Conservation (phyloP, 2,329 filamentous ascomycete genomes). For the Ceratocystis lukuohia region DNA sequence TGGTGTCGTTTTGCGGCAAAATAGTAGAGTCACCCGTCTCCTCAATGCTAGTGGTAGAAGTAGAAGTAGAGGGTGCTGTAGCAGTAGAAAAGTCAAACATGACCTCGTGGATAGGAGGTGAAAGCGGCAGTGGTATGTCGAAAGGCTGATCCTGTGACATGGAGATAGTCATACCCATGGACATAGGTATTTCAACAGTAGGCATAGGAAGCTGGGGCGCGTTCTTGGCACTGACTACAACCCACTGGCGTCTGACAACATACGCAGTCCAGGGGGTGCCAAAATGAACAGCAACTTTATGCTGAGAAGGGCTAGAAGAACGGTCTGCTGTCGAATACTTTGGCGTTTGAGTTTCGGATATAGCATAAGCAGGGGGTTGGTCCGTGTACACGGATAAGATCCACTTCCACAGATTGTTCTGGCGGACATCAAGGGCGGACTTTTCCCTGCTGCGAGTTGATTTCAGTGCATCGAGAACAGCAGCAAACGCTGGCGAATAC, state of each 20-base stretch:
- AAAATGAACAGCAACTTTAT: constrained; percentile 22
- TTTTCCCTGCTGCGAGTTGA: not conserved
- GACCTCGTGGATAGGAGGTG: constrained; percentile 16
- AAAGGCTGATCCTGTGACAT: constrained; percentile 1
- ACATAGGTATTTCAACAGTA: constrained; percentile 1
- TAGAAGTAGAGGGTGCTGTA: constrained; percentile 2
- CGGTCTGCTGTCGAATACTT: not conserved
- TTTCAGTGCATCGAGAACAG: constrained; percentile 23
- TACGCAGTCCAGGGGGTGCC: constrained; percentile 30
- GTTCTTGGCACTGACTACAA: constrained; percentile 31
- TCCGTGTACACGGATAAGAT: constrained; percentile 20
- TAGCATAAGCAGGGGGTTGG: not conserved
- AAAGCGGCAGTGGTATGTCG: constrained; percentile 4
- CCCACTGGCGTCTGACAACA: constrained; percentile 27
- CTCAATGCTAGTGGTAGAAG: constrained; percentile 17
- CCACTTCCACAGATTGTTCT: constrained; percentile 31
- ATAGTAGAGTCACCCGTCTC: constrained; percentile 5
- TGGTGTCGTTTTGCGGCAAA: not conserved
- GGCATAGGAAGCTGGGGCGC: constrained; percentile 21
- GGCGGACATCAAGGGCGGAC: constrained; percentile 21
- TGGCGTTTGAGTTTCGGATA: not conserved
- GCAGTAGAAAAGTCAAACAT: constrained; percentile 15
- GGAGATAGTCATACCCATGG: constrained; percentile 14
- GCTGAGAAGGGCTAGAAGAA: constrained; percentile 21
- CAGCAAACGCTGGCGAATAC: constrained; percentile 25